Evolutionary conservation across 1,139 yeast species (phyloP).

Genomic region (Pichia sp.): DNA sequence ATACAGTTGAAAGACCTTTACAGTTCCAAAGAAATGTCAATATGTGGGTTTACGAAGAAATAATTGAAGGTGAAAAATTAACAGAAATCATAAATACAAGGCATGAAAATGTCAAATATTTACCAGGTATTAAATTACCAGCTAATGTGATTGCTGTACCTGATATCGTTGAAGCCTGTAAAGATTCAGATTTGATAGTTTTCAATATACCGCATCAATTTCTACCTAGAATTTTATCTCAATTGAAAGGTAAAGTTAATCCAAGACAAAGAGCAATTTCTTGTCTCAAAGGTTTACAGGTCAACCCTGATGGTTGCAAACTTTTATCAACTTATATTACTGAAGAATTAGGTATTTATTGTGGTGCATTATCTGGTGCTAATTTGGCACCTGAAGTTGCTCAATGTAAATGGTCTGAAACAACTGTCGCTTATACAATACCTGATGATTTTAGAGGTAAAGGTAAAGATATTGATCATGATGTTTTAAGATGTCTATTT

Average conservation of each 20-base stretch:
- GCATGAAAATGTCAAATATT: constrained; percentile 85
- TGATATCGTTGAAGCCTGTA: constrained; percentile 61
- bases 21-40: constrained; percentile 62
- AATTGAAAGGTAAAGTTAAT: constrained; percentile 66
- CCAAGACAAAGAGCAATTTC: constrained; percentile 77
- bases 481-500: constrained; percentile 65
- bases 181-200: constrained; percentile 72
- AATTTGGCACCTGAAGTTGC: constrained; percentile 95
- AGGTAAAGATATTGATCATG: constrained; percentile 67
- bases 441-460: constrained; percentile 67
- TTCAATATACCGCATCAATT: constrained; percentile 96
- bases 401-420: constrained; percentile 86
- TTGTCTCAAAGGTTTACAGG: constrained; percentile 89
- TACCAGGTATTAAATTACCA: constrained; percentile 78
- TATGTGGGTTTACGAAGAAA: constrained; percentile 95
- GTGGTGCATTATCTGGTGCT: constrained; percentile 95
- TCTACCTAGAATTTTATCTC: constrained; percentile 62
- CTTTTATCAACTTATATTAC: constrained; percentile 69
- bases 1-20: constrained; percentile 59
- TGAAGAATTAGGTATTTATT: constrained; percentile 70
- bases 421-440: constrained; percentile 79
- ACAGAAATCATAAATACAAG: constrained; percentile 80
- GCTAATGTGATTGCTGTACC: constrained; percentile 79
- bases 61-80: constrained; percentile 58
- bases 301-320: constrained; percentile 70